Conservation (phyloP, 371 early-diverging fungal species). For the Synchytrium microbalum region DNA sequence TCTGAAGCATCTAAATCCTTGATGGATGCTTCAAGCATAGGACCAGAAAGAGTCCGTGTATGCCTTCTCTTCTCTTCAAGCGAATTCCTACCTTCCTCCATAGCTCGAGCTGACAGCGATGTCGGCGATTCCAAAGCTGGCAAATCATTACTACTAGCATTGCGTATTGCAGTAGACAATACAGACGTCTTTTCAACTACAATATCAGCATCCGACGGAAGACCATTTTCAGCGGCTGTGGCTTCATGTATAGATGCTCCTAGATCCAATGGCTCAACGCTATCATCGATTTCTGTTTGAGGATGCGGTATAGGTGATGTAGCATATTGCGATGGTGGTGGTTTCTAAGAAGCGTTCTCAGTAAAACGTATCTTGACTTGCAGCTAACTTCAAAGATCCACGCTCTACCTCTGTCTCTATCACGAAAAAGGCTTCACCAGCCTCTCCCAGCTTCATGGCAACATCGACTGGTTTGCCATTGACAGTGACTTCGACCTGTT, state of each 20-base stretch:
- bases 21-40: background rate
- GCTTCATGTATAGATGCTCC: background rate
- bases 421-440: constrained; percentile 98
- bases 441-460: constrained; percentile 95
- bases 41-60: background rate
- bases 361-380: no score
- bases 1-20: no score
- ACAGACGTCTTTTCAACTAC: background rate
- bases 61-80: no score
- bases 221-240: background rate
- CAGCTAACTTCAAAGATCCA: no score
- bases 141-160: constrained; percentile 1
- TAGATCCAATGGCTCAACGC: background rate
- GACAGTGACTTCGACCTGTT: constrained; percentile 76
- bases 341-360: no score
- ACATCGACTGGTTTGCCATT: constrained; percentile 75
- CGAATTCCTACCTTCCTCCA: no score
- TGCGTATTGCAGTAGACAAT: background rate
- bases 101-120: background rate
- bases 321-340: constrained; percentile 81
- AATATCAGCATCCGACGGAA: background rate
- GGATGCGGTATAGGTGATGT: constrained; percentile 83
- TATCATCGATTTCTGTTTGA: background rate
- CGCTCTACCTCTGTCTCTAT: constrained; percentile 72
- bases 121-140: background rate